phyloP scores from a whole-genome alignment of 1,284 basidiomycete species.

The Ceratobasidium sp. region DNA sequence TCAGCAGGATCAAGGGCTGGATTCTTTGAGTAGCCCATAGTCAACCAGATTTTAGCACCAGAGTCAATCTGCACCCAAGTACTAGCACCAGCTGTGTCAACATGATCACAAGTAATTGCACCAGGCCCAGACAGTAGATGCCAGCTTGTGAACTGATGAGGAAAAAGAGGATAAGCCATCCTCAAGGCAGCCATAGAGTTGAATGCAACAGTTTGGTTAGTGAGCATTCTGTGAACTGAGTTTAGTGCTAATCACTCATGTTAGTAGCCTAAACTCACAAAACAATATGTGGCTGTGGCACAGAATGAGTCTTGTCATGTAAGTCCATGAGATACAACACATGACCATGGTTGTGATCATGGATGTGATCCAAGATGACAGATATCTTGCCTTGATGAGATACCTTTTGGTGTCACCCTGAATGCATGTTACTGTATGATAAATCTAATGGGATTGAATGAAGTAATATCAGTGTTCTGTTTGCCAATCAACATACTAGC shows the following conservation, averaged over 20 bases:
- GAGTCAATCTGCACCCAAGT: neutral
- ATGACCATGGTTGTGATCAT: neutral
- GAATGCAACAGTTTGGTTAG: neutral
- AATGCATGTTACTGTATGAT: neutral
- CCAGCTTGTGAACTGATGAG: neutral
- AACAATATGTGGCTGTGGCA: neutral
- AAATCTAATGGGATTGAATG: no score
- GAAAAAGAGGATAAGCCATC: neutral
- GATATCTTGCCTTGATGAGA: neutral
- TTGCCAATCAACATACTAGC: no score
- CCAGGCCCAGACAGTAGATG: neutral
- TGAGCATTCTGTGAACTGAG: neutral
- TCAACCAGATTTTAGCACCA: neutral
- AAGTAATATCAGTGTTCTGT: no score
- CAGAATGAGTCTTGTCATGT: neutral
- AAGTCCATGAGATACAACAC: neutral
- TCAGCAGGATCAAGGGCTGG: neutral
- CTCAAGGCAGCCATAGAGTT: neutral
- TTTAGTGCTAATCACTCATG: no score
- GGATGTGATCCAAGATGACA: neutral
- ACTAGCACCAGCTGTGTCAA: neutral
- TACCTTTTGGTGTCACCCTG: neutral
- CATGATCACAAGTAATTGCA: slow-evolving; percentile 4
- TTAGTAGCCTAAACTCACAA: neutral
- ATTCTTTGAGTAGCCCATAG: neutral